Base-by-base conservation (phyloP, 176 grass and related monocot genomes). In the Lolium perenne region DNA sequence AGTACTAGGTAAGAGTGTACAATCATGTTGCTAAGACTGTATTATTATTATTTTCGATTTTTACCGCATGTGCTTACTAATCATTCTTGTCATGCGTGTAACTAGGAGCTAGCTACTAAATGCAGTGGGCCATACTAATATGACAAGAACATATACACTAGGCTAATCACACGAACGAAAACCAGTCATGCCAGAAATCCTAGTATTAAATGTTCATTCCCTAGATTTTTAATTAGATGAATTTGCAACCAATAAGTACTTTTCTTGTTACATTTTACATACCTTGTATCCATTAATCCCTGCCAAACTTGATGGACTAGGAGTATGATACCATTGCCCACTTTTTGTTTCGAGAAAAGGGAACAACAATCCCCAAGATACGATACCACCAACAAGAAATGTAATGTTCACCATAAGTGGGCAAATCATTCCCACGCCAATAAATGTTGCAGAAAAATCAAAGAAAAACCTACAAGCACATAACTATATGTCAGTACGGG, bases 231-330 rank as follows among this genome's bases (percentile, higher is more conserved):
- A 26, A 15, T 51, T 76, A 54, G 3, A 75, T 6, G 25, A 53
- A 55, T 54, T 54, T 55, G 8, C 15, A 18, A 35, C 4, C 1
- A 76, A 35, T 10, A 73, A 35, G 25, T 55, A 55, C 1, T 29
- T 17, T 48, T 7, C 5, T 25, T 32, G 4, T 4, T 75, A 17
- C 0, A 2, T 74, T 26, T 4, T 53, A 21, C 40, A n/a, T 83
- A 93, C 94, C 94, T 90, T 96, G 54, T 91, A 93, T 26, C 94
- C 94, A 22, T 88, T 93, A 4, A 81, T 49, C 29, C 91, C 94
- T 5, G 54, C 78, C 40, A 93, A 83, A 78, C 79, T 90, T 69
- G 76, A 81, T 15, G 50, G 82, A 47, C 41, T 92, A 0, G 38
- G 6, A 0, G 83, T 88, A 16, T 74, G 55, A 86, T 94, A 96